Base-by-base conservation (phyloP, 2,329 filamentous ascomycete species). In the Aspergillus candidus region DNA sequence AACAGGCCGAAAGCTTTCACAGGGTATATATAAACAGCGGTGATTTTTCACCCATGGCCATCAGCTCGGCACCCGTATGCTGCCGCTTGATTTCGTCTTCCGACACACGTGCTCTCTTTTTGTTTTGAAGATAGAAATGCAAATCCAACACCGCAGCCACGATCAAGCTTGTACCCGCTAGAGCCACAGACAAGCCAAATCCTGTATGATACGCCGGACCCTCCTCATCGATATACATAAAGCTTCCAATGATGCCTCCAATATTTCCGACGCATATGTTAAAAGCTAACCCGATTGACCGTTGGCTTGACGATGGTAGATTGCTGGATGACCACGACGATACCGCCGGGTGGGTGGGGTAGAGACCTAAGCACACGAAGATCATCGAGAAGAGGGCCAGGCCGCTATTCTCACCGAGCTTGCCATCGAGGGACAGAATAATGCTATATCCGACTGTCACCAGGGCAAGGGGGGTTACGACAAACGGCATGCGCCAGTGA, bases 1-100 rank as follows among this genome's bases (percentile, higher is more conserved):
- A n/a, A n/a, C n/a, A n/a, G n/a, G n/a, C n/a, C n/a, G n/a, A n/a
- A n/a, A 39, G 22, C 22, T 12, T 14, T 33, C 44, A 57, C 18
- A 56, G 33, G 2, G 52, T 63, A 47, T 72, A 71, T 49, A 62
- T 67, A 44, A 65, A 72, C 32, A 70, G 61, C 0, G 69, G 69
- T 37, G 64, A 69, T 52, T 59, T 63, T 38, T 72, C 69, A 4
- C 69, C 69, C 57, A 71, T 47, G 12, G 66, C 59, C 44, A 69
- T 47, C 53, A 71, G 35, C 45, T 72, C 58, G 12, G 69, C 58
- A 30, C 70, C 66, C 1, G 56, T 60, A 44, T 70, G 71, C 45
- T 48, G 58, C n/a, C 58, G 61, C 13, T 47, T 42, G 11, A 63
- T 52, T 30, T 67, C 61, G 4, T 53, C 60, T 34, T 62, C 65